Evolutionary conservation across 2,329 filamentous ascomycete species (phyloP).

Genomic region (Zymoseptoria passerinii): DNA sequence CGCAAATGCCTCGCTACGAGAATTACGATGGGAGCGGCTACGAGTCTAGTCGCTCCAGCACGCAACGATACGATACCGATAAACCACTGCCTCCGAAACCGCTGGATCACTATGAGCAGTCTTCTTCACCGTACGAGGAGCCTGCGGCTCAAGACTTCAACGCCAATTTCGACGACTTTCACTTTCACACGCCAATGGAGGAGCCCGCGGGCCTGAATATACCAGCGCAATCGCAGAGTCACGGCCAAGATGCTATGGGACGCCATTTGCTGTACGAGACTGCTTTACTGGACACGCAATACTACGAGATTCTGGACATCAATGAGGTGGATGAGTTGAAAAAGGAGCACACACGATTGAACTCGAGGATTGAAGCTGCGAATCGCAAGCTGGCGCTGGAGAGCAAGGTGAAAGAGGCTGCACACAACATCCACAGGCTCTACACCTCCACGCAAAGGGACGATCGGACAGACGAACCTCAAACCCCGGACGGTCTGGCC

Average conservation of each 20-base stretch:
- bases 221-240: slow-evolving; percentile 17
- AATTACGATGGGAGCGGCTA: slow-evolving; percentile 24
- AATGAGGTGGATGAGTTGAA: slow-evolving; percentile 89
- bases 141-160: slow-evolving; percentile 7
- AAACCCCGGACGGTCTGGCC: slow-evolving; percentile 41
- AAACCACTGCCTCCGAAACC: slow-evolving; percentile 7
- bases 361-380: slow-evolving; percentile 70
- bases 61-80: slow-evolving; percentile 5
- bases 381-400: slow-evolving; percentile 80
- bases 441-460: slow-evolving; percentile 55
- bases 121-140: slow-evolving; percentile 11
- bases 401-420: slow-evolving; percentile 88
- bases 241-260: slow-evolving; percentile 53
- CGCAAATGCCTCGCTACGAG: slow-evolving; percentile 19
- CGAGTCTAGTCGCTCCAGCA: slow-evolving; percentile 6
- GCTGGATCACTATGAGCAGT: slow-evolving; percentile 16
- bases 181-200: slow-evolving; percentile 17
- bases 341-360: slow-evolving; percentile 68
- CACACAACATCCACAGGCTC: slow-evolving; percentile 73
- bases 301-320: slow-evolving; percentile 77
- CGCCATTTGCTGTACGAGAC: slow-evolving; percentile 91
- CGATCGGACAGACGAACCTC: slow-evolving; percentile 35
- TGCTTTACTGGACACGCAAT: slow-evolving; percentile 77
- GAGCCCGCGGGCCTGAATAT: slow-evolving; percentile 26
- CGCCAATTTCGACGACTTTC: slow-evolving; percentile 16